A percentile compares a stretch with the other conserved stretches of the same genome.
These are phyloP conservation scores for Solanum hybrid DNA, from an alignment of 305 asterid species.

Conservation along the genomic window DNA sequence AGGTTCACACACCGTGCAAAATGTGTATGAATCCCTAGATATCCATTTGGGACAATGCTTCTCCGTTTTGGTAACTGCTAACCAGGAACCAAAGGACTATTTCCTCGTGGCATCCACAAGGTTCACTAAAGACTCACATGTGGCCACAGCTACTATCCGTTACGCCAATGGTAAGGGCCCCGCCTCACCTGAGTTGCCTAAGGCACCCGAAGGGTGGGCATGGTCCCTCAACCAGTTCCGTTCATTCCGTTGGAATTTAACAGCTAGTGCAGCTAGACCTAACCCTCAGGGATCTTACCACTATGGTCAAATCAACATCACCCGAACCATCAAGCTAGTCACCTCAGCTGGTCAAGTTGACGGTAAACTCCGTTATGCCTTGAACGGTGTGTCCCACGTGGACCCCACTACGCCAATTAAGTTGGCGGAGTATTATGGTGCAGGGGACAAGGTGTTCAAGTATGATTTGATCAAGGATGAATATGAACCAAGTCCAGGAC, in stretches of 20 bases:
- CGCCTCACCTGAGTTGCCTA: conserved; percentile 29
- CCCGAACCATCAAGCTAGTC: conserved; percentile 49
- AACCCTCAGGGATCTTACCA: conserved; percentile 80
- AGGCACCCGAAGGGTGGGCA: conserved; percentile 46
- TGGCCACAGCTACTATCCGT: conserved; percentile 37
- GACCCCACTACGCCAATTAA: conserved; percentile 51
- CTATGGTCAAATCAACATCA: conserved; percentile 59
- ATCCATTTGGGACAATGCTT: conserved; percentile 56
- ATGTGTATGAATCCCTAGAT: conserved; percentile 51
- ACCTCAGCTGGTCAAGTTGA: conserved; percentile 25
- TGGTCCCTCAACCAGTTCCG: conserved; percentile 67
- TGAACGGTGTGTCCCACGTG: conserved; percentile 51
- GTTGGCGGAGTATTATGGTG: conserved; percentile 46
- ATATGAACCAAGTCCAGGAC: conserved; percentile 14
- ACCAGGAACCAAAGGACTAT: conserved; percentile 45
- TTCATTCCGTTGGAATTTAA: conserved; percentile 56
- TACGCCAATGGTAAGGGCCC: conserved; percentile 35
- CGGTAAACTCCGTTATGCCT: conserved; percentile 46
- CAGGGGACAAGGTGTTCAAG: conserved; percentile 39
- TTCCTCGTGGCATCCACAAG: conserved; percentile 52
- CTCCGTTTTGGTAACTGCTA: conserved; percentile 42
- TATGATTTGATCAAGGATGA: conserved; percentile 35
- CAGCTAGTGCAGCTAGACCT: conserved; percentile 79
- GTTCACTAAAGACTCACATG: conserved; percentile 37
- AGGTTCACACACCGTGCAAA: conserved; percentile 64